Evolutionary conservation across 495 filamentous ascomycete species (phyloP).

Genomic region (Pyrenula massariospora): DNA sequence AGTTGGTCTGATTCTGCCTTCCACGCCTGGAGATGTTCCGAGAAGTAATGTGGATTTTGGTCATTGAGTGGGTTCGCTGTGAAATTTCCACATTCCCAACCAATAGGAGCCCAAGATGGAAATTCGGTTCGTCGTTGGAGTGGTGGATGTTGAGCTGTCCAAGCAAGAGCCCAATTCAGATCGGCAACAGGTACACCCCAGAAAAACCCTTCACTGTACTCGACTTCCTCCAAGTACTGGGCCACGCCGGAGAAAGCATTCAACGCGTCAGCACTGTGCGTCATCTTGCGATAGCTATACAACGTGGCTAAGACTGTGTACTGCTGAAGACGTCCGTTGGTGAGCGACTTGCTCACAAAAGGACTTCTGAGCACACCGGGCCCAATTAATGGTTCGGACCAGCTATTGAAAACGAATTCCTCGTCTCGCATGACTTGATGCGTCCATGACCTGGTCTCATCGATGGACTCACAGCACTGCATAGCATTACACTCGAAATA

Average conservation of each 20-base stretch:
- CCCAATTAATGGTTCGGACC: neutral
- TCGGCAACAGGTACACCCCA: neutral
- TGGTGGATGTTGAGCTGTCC: neutral
- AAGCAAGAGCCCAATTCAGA: neutral
- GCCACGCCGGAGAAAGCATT: neutral
- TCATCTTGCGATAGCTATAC: neutral
- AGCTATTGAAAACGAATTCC: neutral
- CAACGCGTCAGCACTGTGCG: neutral
- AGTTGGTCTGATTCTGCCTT: neutral
- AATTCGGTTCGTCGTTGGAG: neutral
- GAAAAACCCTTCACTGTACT: neutral
- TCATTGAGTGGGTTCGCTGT: neutral
- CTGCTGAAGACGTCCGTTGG: neutral
- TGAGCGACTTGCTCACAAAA: neutral
- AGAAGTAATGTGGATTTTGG: neutral
- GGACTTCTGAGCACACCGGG: neutral
- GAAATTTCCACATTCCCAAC: neutral
- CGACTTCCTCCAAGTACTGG: neutral
- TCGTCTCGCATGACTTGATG: neutral
- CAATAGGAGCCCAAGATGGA: neutral
- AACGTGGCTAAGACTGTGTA: neutral
- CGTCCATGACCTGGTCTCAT: neutral
- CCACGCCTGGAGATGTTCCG: neutral
- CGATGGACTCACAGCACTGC: neutral
- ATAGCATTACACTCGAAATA: constrained; percentile 1